Base-by-base conservation (phyloP, 2,329 filamentous ascomycete species). In the Cercospora sp. region DNA sequence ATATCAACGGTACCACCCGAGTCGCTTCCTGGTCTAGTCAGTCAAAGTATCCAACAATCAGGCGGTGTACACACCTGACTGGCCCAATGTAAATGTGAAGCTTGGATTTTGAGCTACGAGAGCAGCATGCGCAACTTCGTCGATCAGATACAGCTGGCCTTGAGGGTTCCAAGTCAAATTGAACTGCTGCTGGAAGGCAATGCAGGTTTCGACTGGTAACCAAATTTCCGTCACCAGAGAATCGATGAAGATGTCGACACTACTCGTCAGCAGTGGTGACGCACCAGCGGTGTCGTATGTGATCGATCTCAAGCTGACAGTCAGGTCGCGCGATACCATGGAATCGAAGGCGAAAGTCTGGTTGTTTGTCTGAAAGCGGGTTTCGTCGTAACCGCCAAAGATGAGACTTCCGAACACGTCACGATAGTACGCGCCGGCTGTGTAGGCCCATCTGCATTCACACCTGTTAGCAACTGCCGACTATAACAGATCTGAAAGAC, bases 211-310 rank as follows among this genome's bases (percentile, higher is more conserved):
- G 1, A 66, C 49, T 2, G 81, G 80, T 5, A 83, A 75, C 80
- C 81, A 82, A 21, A 82, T 78, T 7, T 82, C 75, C 1, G 80
- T 70, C 1, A 81, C 74, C 9, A 79, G 70, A 2, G 79, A 79
- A 67, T 81, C 79, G 62, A 82, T 76, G 63, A 73, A 68, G n/a
- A 65, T 21, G 13, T 65, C 34, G 12, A 59, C 53, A 40, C 30
- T 53, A n/a, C 26, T 21, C 13, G 40, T 32, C 21, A 63, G 40
- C 28, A 63, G 61, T 13, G 63, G 53, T 9, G 37, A 28, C 26
- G 32, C 45, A 13, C 63, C 63, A 43, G 55, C 53, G 3, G 55
- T 43, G 13, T 59, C 60, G 55, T 49, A 60, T 34, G 26, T 65
- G 28, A 66, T 66, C 21, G 66, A 64, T 45, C 75, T 71, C 12